Evolutionary conservation across 352 stramenopile genomes (phyloP).

Genomic region (Achlya hypogyna): DNA sequence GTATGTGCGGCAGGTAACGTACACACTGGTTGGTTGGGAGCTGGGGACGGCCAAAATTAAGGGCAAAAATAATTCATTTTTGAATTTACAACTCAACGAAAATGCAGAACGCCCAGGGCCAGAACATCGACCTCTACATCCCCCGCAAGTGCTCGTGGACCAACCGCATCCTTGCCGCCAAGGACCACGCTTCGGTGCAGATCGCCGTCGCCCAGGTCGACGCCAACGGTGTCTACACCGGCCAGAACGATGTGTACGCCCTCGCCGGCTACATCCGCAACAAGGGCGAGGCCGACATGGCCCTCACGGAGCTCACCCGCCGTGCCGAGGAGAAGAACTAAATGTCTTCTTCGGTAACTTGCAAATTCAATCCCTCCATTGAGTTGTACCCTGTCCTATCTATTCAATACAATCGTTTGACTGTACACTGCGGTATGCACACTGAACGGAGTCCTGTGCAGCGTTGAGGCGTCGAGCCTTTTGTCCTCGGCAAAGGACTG

Average conservation of each 20-base stretch:
- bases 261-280: conserved; percentile 95
- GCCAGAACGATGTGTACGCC: conserved; percentile 92
- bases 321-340: conserved; percentile 77
- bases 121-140: conserved; percentile 98
- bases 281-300: conserved; percentile 93
- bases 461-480: no score
- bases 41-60: neutral
- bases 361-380: conserved; percentile 14
- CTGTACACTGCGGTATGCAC: no score
- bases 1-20: conserved; percentile 58
- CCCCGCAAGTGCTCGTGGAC: conserved; percentile 98
- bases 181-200: conserved; percentile 97
- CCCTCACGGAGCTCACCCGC: conserved; percentile 77
- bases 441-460: no score
- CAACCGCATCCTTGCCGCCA: conserved; percentile 95
- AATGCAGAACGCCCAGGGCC: conserved; percentile 97
- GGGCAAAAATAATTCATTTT: conserved; percentile 4
- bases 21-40: conserved; percentile 70
- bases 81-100: conserved; percentile 27
- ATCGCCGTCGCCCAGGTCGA: conserved; percentile 98
- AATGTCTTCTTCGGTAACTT: neutral
- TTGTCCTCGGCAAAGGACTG: no score
- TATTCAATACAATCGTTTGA: conserved; percentile 2
- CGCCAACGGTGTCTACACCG: conserved; percentile 93
- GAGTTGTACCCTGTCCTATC: conserved; percentile 3